Base-by-base conservation (phyloP, 1,284 basidiomycete species). In the Papiliotrema fonsecae region DNA sequence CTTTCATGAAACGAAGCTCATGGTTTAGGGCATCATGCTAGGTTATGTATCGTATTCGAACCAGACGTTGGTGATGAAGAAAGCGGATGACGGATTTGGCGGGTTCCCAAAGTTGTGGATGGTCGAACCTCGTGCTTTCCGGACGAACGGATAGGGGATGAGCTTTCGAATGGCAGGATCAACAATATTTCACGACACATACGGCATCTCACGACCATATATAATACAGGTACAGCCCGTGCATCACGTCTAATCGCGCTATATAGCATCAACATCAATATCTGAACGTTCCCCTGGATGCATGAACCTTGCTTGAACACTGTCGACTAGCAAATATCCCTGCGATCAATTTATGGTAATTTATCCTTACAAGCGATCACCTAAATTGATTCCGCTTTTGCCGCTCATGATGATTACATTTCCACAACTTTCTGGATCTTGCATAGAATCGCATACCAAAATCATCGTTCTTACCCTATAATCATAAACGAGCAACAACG, bases 21-120 rank as follows among this genome's bases (percentile, higher is more conserved):
- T 21, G 41, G 16, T 4, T 3, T 49, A 70, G 65, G 52, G 62
- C 10, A 49, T 71, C 16, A 58, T 74, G 14, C 49, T 64, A 6
- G 71, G 70, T 6, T 51, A 64, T 21, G 28, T 74, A 24, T 58
- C 63, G 2, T 72, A 70, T 51, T 68, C 65, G 9, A 61, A 71
- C 26, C 58, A 61, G 16, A 52, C 52, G 35, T 50, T 74, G 6
- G 62, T 63, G 2, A 64, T 73, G 61, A 62, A 62, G 39, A 58
- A 60, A 10, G 48, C 51, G 6, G 46, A 47, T 6, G 62, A 67
- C 44, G 67, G 69, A n/a, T 55, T 69, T 48, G 67, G 64, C 14
- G 66, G 65, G 3, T 72, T 72, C 57, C 67, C 67, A 9, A 48
- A 30, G 7, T 37, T 70, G 16, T 43, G 50, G 2, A 38, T 35